These are phyloP conservation scores for Striga asiatica DNA, from an alignment of 257 asterid species.

Conservation along the genomic window DNA sequence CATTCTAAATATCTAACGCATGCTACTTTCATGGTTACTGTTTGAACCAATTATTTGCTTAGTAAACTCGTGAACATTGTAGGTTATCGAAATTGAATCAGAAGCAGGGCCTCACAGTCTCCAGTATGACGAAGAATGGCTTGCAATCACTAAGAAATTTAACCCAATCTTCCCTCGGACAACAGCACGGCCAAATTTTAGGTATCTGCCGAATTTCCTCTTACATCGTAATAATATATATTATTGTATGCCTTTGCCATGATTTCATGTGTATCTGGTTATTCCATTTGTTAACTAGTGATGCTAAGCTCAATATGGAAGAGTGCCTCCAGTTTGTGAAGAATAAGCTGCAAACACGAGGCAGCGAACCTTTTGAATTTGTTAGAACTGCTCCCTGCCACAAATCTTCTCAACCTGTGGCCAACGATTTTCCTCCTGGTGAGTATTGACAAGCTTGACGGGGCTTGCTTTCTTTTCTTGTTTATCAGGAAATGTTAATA, in stretches of 20 bases:
- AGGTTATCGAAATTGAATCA: slow-evolving; percentile 77
- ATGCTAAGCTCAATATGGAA: slow-evolving; percentile 37
- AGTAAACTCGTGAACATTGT: slow-evolving; percentile 9
- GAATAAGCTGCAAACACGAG: slow-evolving; percentile 52
- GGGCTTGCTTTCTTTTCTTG: neutral
- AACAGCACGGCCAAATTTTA: slow-evolving; percentile 34
- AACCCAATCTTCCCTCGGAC: slow-evolving; percentile 61
- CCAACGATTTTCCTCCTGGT: slow-evolving; percentile 37
- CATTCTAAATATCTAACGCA: neutral
- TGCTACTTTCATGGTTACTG: slow-evolving; percentile 3
- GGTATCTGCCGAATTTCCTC: slow-evolving; percentile 28
- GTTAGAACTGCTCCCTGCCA: slow-evolving; percentile 60
- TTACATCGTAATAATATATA: neutral
- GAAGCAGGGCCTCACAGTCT: slow-evolving; percentile 69
- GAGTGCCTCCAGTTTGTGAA: slow-evolving; percentile 51
- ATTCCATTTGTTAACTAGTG: slow-evolving; percentile 31
- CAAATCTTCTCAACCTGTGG: slow-evolving; percentile 33
- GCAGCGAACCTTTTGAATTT: slow-evolving; percentile 64
- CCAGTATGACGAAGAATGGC: slow-evolving; percentile 96
- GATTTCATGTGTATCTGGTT: neutral
- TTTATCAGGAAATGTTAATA: neutral
- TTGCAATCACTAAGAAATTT: slow-evolving; percentile 73
- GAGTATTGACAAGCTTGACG: slow-evolving; percentile 18
- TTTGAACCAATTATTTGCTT: slow-evolving; percentile 15
- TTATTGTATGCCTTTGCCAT: neutral